A percentile compares a stretch with the other conserved stretches of the same genome.
These are phyloP conservation scores for Oidiodendron maius DNA, from an alignment of 495 filamentous ascomycete genomes.

Conservation along the genomic window DNA sequence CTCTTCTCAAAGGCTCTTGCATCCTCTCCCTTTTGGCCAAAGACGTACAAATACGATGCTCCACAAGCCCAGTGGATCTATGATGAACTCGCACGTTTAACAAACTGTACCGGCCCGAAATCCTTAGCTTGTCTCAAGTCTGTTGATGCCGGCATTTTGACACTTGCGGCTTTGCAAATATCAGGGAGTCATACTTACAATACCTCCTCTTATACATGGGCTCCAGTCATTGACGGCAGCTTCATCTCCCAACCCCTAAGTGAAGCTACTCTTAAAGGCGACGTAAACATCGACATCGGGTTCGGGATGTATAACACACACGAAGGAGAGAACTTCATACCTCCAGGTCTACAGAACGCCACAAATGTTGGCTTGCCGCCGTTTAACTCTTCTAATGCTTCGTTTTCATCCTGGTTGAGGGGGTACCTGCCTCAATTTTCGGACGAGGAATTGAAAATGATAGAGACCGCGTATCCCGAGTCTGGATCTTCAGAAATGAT, in stretches of 20 bases:
- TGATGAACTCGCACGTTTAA: constrained; percentile 49
- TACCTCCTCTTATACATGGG: constrained; percentile 50
- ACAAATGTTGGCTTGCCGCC: constrained; percentile 21
- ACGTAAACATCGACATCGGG: constrained; percentile 39
- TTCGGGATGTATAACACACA: constrained; percentile 54
- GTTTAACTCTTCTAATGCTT: constrained; percentile 38
- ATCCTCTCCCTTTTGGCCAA: constrained; percentile 56
- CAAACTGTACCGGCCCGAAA: constrained; percentile 52
- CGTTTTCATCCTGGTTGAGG: constrained; percentile 43
- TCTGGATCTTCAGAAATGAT: constrained; percentile 35
- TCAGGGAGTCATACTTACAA: constrained; percentile 41
- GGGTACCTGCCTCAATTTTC: constrained; percentile 47
- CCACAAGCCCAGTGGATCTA: constrained; percentile 58
- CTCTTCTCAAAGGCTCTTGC: constrained; percentile 49
- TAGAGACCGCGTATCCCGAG: constrained; percentile 40
- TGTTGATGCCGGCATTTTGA: constrained; percentile 51
- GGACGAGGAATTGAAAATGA: constrained; percentile 25
- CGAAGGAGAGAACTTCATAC: constrained; percentile 53
- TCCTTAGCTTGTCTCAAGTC: constrained; percentile 60
- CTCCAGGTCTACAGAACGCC: constrained; percentile 35
- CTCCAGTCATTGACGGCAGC: constrained; percentile 50
- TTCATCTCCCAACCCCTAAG: constrained; percentile 44
- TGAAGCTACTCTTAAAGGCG: constrained; percentile 29
- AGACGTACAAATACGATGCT: constrained; percentile 37
- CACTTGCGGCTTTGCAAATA: constrained; percentile 41